Evolutionary conservation across 331 rosid species (phyloP).

Genomic region (Quercus phellos): DNA sequence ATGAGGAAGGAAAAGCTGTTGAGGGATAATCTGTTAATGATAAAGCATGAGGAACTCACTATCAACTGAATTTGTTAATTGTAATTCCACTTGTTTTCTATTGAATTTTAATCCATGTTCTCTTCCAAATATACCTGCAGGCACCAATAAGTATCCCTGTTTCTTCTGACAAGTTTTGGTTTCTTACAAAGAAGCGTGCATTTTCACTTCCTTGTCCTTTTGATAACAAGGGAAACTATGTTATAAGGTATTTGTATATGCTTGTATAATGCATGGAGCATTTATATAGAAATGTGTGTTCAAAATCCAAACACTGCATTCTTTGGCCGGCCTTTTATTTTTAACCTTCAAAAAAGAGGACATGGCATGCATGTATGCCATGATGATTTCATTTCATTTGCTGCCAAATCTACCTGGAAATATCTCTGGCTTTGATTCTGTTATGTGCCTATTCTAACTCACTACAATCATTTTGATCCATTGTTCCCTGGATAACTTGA

Average conservation of each 20-base stretch:
- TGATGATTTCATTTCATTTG: background rate
- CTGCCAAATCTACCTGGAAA: constrained; percentile 3
- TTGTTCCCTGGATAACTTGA: background rate
- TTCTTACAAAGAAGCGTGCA: constrained; percentile 74
- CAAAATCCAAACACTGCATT: background rate
- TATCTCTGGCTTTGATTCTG: constrained; percentile 1
- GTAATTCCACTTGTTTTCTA: background rate
- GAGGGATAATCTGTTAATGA: background rate
- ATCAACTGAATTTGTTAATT: background rate
- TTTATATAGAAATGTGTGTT: background rate
- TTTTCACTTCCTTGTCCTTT: constrained; percentile 79
- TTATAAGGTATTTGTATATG: constrained; percentile 59
- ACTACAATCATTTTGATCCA: constrained; percentile 1
- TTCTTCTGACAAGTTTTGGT: constrained; percentile 84
- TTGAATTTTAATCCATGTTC: background rate
- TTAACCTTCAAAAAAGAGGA: background rate
- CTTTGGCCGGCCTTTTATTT: background rate
- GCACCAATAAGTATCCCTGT: constrained; percentile 79
- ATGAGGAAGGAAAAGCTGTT: background rate
- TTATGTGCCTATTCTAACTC: background rate
- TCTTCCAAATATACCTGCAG: constrained; percentile 42
- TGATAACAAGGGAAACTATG: constrained; percentile 72
- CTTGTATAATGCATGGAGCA: background rate
- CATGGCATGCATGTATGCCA: background rate
- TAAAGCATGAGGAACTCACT: background rate